These are phyloP conservation scores for Dioscorea alata DNA, from an alignment of 106 monocot genomes.

Conservation along the genomic window DNA sequence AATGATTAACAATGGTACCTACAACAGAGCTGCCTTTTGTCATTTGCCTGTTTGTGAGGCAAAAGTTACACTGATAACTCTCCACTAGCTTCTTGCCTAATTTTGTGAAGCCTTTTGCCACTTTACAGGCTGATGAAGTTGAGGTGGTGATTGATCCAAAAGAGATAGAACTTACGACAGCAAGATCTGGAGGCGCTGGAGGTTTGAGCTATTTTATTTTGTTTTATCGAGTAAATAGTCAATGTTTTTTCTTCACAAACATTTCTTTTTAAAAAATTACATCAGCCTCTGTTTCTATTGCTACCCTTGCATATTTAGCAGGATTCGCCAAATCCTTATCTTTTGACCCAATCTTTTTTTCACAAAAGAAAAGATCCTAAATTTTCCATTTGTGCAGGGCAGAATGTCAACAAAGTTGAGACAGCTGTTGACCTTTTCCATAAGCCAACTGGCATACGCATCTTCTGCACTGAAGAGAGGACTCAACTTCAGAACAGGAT, in stretches of 20 bases:
- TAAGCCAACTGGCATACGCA: conserved; percentile 93
- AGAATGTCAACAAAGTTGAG: conserved; percentile 99
- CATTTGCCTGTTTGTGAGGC: too few relatives aligned
- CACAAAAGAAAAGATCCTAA: not conserved
- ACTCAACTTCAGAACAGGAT: conserved; percentile 72
- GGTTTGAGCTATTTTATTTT: conserved; percentile 29
- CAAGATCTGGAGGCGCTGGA: conserved; percentile 98
- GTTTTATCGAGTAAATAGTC: not conserved
- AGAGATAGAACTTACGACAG: conserved; percentile 91
- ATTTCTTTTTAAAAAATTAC: too few relatives aligned
- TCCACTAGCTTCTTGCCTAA: not conserved
- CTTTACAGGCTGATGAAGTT: conserved; percentile 80
- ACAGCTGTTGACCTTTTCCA: conserved; percentile 94
- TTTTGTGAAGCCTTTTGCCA: not conserved
- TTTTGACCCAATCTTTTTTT: not conserved
- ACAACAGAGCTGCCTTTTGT: too few relatives aligned
- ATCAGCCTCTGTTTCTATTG: not conserved
- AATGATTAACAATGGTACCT: too few relatives aligned
- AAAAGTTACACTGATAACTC: too few relatives aligned
- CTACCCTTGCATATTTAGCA: not conserved
- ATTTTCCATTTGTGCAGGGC: conserved; percentile 49
- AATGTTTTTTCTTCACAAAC: not conserved
- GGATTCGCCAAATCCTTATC: not conserved
- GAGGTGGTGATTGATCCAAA: conserved; percentile 94
- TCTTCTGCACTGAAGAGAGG: conserved; percentile 98